Conservation (phyloP, 163 green algal species). For the Smithsoniella earleae region DNA sequence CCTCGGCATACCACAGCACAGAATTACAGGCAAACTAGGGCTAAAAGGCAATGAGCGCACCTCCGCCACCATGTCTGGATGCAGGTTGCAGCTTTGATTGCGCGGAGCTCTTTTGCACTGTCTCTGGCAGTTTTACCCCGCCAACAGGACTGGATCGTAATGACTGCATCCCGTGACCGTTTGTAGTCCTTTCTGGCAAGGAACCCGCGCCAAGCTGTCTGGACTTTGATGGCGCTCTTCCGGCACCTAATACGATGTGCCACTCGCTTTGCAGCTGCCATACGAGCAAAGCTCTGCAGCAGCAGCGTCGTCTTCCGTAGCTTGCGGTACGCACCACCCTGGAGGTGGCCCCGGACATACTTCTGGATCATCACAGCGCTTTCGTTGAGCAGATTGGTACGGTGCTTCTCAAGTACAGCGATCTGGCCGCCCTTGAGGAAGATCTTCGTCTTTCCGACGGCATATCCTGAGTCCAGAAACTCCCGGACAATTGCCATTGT, state of each 20-base stretch:
- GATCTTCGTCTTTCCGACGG: slow-evolving; percentile 25
- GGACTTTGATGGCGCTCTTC: slow-evolving; percentile 54
- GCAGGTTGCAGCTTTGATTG: slow-evolving; percentile 2
- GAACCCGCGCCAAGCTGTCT: slow-evolving; percentile 67
- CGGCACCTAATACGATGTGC: slow-evolving; percentile 35
- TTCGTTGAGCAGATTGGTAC: slow-evolving; percentile 72
- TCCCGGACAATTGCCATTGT: slow-evolving; percentile 51
- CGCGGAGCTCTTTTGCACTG: background rate
- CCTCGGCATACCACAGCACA: background rate
- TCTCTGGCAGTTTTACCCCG: slow-evolving; percentile 34
- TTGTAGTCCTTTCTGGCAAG: slow-evolving; percentile 47
- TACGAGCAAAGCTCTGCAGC: slow-evolving; percentile 63
- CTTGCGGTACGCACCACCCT: slow-evolving; percentile 42
- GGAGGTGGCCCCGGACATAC: slow-evolving; percentile 56
- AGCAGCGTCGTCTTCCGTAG: slow-evolving; percentile 40
- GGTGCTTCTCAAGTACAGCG: slow-evolving; percentile 83
- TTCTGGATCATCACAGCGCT: slow-evolving; percentile 77
- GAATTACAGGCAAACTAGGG: background rate
- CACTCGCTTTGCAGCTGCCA: slow-evolving; percentile 29
- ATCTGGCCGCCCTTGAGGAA: slow-evolving; percentile 94
- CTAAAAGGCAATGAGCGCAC: background rate
- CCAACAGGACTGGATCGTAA: slow-evolving; percentile 47
- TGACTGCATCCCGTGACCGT: slow-evolving; percentile 37
- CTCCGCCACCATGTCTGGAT: slow-evolving; percentile 23
- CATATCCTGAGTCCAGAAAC: slow-evolving; percentile 9